Base-by-base conservation (phyloP, 805 yeast genomes). In the Yamadazyma sp. region DNA sequence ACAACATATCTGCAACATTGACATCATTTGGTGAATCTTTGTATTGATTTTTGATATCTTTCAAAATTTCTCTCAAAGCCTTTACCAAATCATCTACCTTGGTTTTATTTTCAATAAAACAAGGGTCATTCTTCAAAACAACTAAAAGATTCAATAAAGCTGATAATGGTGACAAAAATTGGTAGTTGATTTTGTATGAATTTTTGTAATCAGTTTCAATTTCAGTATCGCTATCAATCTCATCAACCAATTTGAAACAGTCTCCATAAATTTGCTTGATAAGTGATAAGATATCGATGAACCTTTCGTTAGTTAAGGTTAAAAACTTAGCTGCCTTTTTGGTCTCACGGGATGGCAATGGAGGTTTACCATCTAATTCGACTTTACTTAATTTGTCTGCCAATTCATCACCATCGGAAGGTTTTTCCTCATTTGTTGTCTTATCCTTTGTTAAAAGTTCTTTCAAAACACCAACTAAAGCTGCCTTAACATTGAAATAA, bases 391-490 rank as follows among this genome's bases (percentile, higher is more conserved):
- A 15, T 6, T 27, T 27, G 5, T 38, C 24, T n/a, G 24, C 23
- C 16, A 7, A 8, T 28, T 14, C 16, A 6, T 21, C 14, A 19
- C 23, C 16, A 13, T 23, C 30, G 7, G 11, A n/a, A n/a, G n/a
- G n/a, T 12, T 14, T 5, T 24, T 27, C 34, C 11, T 28, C 25
- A 6, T 31, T 37, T n/a, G 11, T 7, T 2, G 10, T 24, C 22
- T 46, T 50, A n/a, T 47, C 45, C 42, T 73, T 70, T 4, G 71
- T 47, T 44, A 79, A 55, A 43, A 87, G 65, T 46, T 81, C 86
- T 53, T 82, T 86, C 50, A 87, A 69, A 16, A 86, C 77, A 4
- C 81, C 76, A 12, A 86, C 71, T 23, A 78, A 59, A 3, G 78
- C 78, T 16, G 81, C 68, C 46, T 78, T 78, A 15, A 76, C 74